Percentiles rank a stretch among this genome's conserved stretches.
phyloP scores from a whole-genome alignment of 2,329 filamentous ascomycete species.

The Huntiella abstrusa region DNA sequence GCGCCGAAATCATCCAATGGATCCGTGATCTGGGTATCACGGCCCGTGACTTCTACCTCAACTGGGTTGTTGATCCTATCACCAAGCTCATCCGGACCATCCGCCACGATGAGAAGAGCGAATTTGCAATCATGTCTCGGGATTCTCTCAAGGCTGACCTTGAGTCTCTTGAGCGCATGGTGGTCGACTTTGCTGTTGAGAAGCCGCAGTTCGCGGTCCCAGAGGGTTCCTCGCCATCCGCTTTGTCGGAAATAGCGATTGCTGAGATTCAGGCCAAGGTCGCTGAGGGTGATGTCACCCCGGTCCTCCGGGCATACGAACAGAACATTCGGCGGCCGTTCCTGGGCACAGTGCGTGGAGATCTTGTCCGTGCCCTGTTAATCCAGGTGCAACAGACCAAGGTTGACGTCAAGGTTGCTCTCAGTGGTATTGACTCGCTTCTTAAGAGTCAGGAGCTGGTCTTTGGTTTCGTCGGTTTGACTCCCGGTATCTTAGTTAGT shows the following conservation, averaged over 20 bases:
- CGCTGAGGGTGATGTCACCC: conserved; percentile 78
- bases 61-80: conserved; percentile 82
- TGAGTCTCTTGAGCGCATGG: conserved; percentile 89
- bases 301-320: conserved; percentile 80
- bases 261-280: conserved; percentile 60
- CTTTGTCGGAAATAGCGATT: conserved; percentile 44
- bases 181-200: conserved; percentile 82
- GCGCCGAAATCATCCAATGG: conserved; percentile 64
- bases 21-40: conserved; percentile 62
- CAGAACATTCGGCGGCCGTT: conserved; percentile 70
- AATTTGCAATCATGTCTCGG: conserved; percentile 92
- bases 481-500: conserved; percentile 76
- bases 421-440: conserved; percentile 85
- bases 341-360: conserved; percentile 63
- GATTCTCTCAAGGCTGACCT: conserved; percentile 79
- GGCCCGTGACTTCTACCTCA: conserved; percentile 75
- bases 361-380: conserved; percentile 72
- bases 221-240: conserved; percentile 18
- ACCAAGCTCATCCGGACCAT: conserved; percentile 79
- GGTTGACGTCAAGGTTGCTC: conserved; percentile 89
- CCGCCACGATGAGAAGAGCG: conserved; percentile 75
- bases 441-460: conserved; percentile 93
- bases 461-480: conserved; percentile 91
- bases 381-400: conserved; percentile 99
- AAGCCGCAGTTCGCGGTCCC: conserved; percentile 41